Evolutionary conservation across 2,329 filamentous ascomycete species (phyloP), one percentile per base, ranked within the genome.

Genomic region (Arthrinium puccinioides): DNA sequence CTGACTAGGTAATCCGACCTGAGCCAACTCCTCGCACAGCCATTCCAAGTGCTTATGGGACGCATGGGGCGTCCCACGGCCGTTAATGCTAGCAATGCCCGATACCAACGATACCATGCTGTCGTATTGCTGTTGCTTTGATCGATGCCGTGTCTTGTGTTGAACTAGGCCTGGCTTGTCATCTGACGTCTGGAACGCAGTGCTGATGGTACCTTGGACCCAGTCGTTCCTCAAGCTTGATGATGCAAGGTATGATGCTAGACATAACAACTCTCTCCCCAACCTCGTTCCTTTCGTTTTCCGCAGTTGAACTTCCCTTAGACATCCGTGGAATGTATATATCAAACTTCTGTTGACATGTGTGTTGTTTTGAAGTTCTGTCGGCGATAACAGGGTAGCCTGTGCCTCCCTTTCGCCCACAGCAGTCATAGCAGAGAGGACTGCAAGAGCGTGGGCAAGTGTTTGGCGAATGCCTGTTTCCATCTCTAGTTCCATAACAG

Each of bases 11-110:
- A 67, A 44, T 3, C 44, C 45, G 11, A 69, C 45, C 5, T 33
- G 37, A n/a, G 60, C 52, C 7, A 76, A 48, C 14, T 52, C 57
- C n/a, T 51, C 47, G 44, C 63, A 70, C 14, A 75, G 51, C 23
- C 15, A 38, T 21, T 54, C 43, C 16, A 59, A 36, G 42, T 49
- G 52, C 23, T 50, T 44, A 23, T 53, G 53, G 31, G 56, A 49
- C 30, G 49, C 34, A 26, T 49, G 36, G 14, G 47, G 47, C 27
- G 50, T 48, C 10, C 50, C 54, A 26, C 53, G 47, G 15, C 50
- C 44, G n/a, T 47, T 54, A 32, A 46, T 50, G 25, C 49, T 48
- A 19, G 56, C 53, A 32, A 55, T 48, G 18, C 48, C 53, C 27
- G 55, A 49, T 37, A 58, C 39, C 13, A 58, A 44, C 39, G 49